Evolutionary conservation across 352 stramenopile species (phyloP), one percentile per base, ranked within the genome.

Genomic region (Pythium myriotylum): DNA sequence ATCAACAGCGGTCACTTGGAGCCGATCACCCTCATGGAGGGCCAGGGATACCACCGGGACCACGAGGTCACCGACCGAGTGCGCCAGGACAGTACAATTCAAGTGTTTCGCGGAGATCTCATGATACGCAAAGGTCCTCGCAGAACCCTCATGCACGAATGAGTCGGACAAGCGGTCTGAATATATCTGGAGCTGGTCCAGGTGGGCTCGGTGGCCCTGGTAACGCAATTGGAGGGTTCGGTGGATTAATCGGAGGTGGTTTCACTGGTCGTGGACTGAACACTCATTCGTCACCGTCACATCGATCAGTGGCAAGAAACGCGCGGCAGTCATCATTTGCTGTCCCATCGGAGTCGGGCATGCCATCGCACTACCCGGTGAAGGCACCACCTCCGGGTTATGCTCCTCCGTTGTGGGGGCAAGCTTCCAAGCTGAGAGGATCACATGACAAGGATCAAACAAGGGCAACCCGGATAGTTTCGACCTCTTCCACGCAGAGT

Each of bases 401-500:
- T 5, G 5, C 10, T 35, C 29, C 29, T 35, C 29, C 29, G 29
- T 35, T 35, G 5, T 35, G 29, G 29, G 29, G 5, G 5, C 29
- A 35, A 35, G 29, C 5, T 10, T 5, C 29, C 29, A 35, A 35
- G 29, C 29, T 10, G 29, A 5, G 29, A 10, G 29, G 5, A 35
- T 35, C 29, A 10, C 5, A 35, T 5, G 29, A 35, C 10, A 35
- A 5, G 29, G 29, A 10, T 10, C 29, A 35, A 35, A 10, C 29
- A 35, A 5, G 5, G 29, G 10, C 10, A 10, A 20, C 40, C 40
- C 39, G 53, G 10, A 27, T 33, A 9, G 9, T 52, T 2, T 59
- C 53, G n/a, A 59, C 53, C 24, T 39, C 40, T 0, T 59, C 53
- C 39, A 51, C 53, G 20, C 20, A 54, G 19, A 63, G 43, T 45